Percentiles rank a stretch among this genome's conserved stretches.
Conservation (phyloP, 2,329 filamentous ascomycete species). For the Geosmithia morbida region DNA sequence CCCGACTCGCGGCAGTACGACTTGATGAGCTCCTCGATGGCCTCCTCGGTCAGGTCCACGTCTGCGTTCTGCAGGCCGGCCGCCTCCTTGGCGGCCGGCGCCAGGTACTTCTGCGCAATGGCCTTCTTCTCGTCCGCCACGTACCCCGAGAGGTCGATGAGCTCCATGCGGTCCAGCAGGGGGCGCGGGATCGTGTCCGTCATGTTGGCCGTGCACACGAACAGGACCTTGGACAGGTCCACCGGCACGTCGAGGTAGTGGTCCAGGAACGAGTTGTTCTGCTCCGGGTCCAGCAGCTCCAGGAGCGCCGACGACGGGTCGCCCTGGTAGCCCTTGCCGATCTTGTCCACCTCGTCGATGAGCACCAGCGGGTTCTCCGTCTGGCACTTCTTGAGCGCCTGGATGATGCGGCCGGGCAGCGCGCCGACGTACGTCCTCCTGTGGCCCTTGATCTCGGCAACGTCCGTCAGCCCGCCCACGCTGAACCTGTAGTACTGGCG, state of each 20-base stretch:
- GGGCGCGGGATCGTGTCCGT: slow-evolving; percentile 94
- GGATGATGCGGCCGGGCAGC: slow-evolving; percentile 89
- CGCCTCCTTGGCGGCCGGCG: slow-evolving; percentile 85
- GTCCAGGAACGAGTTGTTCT: slow-evolving; percentile 93
- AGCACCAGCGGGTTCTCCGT: slow-evolving; percentile 94
- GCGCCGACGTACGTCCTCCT: slow-evolving; percentile 93
- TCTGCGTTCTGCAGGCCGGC: slow-evolving; percentile 83
- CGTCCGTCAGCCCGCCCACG: slow-evolving; percentile 90
- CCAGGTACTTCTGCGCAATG: slow-evolving; percentile 85
- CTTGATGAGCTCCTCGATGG: slow-evolving; percentile 94
- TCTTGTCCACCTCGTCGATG: slow-evolving; percentile 97
- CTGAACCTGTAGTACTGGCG: slow-evolving; percentile 97
- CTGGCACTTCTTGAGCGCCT: slow-evolving; percentile 96
- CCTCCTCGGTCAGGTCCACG: slow-evolving; percentile 72
- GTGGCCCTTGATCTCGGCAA: slow-evolving; percentile 97
- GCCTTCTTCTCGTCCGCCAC: slow-evolving; percentile 98
- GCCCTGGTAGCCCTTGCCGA: slow-evolving; percentile 89
- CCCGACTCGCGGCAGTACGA: slow-evolving; percentile 96
- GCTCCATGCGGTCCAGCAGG: slow-evolving; percentile 90
- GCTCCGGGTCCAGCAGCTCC: slow-evolving; percentile 88
- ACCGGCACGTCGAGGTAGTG: slow-evolving; percentile 99
- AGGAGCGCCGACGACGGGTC: slow-evolving; percentile 90
- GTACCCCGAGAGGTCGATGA: slow-evolving; percentile 92
- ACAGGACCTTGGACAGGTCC: slow-evolving; percentile 91
- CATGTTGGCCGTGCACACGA: slow-evolving; percentile 98